phyloP scores from a whole-genome alignment of 306 rosid species.

The Gillenia trifoliata region DNA sequence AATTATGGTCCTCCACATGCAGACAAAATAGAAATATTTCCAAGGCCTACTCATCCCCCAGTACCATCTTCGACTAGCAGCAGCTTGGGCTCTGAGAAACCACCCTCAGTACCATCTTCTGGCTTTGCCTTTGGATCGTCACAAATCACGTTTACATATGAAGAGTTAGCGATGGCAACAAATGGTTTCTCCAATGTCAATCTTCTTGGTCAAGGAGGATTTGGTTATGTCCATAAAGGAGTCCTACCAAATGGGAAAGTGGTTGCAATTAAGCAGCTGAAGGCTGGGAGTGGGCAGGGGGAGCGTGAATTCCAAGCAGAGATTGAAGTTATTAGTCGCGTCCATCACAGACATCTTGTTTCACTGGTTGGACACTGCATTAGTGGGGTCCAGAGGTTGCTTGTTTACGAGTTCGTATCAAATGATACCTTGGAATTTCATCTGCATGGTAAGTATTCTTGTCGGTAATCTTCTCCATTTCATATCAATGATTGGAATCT shows the following conservation, averaged over 20 bases:
- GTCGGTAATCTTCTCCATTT: neutral
- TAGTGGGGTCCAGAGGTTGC: slow-evolving; percentile 45
- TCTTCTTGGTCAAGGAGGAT: slow-evolving; percentile 68
- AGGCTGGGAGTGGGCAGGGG: slow-evolving; percentile 54
- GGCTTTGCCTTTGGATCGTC: slow-evolving; percentile 25
- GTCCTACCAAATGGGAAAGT: slow-evolving; percentile 55
- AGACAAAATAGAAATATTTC: slow-evolving; percentile 14
- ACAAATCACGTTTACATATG: slow-evolving; percentile 41
- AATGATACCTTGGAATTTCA: slow-evolving; percentile 54
- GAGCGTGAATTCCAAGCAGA: slow-evolving; percentile 69
- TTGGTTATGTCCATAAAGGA: slow-evolving; percentile 65
- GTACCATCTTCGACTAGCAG: slow-evolving; percentile 16
- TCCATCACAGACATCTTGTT: slow-evolving; percentile 69
- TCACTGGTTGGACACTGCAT: slow-evolving; percentile 56
- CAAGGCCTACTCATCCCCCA: slow-evolving; percentile 13
- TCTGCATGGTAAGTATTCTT: slow-evolving; percentile 42
- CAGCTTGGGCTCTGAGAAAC: slow-evolving; percentile 18
- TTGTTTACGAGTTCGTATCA: slow-evolving; percentile 57
- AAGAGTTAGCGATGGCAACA: slow-evolving; percentile 49
- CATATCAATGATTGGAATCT: neutral
- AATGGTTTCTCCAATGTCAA: slow-evolving; percentile 43
- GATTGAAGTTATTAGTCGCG: slow-evolving; percentile 60
- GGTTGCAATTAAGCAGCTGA: slow-evolving; percentile 61
- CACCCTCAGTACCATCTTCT: neutral
- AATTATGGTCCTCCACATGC: slow-evolving; percentile 15